Percentiles rank a stretch among this genome's conserved stretches.
Conservation (phyloP, 1,284 basidiomycete genomes). For the Phellinidium pouzarii region DNA sequence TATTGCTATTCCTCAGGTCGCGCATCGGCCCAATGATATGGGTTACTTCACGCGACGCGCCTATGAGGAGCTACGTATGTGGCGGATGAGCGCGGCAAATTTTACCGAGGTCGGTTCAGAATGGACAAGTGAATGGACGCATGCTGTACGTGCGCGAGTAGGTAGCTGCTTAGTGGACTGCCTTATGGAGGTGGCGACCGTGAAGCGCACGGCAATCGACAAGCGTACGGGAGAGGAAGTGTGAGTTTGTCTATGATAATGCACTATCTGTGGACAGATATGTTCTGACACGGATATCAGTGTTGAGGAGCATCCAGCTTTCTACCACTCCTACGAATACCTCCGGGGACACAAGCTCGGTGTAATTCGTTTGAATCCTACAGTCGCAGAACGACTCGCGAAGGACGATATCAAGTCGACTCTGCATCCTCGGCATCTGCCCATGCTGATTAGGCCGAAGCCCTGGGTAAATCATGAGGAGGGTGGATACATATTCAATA, state of each 20-base stretch:
- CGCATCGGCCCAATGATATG: conserved; percentile 31
- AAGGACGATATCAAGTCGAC: conserved; percentile 73
- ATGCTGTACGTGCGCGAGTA: conserved; percentile 67
- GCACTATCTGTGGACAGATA: not conserved
- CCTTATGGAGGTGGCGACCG: conserved; percentile 78
- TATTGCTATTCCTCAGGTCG: conserved; percentile 42
- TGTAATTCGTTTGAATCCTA: conserved; percentile 83
- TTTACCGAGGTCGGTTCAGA: conserved; percentile 57
- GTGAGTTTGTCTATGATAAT: conserved; percentile 34
- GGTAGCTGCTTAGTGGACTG: conserved; percentile 82
- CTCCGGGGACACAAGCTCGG: conserved; percentile 88
- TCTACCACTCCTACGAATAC: conserved; percentile 92
- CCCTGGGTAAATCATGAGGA: conserved; percentile 79
- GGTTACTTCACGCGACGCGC: conserved; percentile 53
- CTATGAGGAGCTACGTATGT: conserved; percentile 49
- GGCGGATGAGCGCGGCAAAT: conserved; percentile 57
- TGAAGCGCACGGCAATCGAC: conserved; percentile 57
- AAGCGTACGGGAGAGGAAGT: conserved; percentile 49
- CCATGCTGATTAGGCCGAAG: conserved; percentile 91
- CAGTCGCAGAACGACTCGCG: conserved; percentile 72
- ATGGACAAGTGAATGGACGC: conserved; percentile 82
- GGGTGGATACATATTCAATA: conserved; percentile 82
- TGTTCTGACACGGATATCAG: conserved; percentile 30
- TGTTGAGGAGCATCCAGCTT: conserved; percentile 83
- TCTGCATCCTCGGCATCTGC: conserved; percentile 88